Conservation (phyloP, 2,329 filamentous ascomycete species). For the Nemania sp. region DNA sequence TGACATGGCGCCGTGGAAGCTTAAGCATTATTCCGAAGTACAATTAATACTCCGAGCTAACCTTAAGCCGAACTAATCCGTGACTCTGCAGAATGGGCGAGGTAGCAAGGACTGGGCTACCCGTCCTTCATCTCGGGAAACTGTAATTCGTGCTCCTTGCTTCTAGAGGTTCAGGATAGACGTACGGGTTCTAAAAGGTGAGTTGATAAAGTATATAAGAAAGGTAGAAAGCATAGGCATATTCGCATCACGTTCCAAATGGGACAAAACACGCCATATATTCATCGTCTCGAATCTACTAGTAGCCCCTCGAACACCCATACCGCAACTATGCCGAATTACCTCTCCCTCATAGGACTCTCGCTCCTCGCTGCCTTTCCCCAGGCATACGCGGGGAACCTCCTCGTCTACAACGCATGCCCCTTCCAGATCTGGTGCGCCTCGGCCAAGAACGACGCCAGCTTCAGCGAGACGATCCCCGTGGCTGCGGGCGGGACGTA, state of each 20-base stretch:
- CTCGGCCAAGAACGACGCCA: slow-evolving; percentile 41
- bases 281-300: neutral
- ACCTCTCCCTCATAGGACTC: neutral
- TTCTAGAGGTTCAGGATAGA: neutral
- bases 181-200: neutral
- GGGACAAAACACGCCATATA: neutral
- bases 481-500: slow-evolving; percentile 24
- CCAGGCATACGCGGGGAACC: slow-evolving; percentile 23
- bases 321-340: neutral
- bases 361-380: slow-evolving; percentile 26
- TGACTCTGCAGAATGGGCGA: too few species aligned
- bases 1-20: too few species aligned
- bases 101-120: too few species aligned
- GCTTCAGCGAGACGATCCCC: slow-evolving; percentile 1
- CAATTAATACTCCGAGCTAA: too few species aligned
- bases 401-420: slow-evolving; percentile 40
- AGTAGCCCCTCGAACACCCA: neutral
- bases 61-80: too few species aligned
- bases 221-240: neutral
- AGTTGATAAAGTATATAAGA: too few species aligned
- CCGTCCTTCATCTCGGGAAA: too few species aligned
- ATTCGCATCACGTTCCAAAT: neutral
- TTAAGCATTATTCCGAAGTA: too few species aligned
- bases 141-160: neutral
- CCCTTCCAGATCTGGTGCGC: slow-evolving; percentile 38